Evolutionary conservation across 202 grass and related monocot genomes (phyloP), one percentile per base, ranked within the genome.

Genomic region (Bolboschoenoplectus hybrid): DNA sequence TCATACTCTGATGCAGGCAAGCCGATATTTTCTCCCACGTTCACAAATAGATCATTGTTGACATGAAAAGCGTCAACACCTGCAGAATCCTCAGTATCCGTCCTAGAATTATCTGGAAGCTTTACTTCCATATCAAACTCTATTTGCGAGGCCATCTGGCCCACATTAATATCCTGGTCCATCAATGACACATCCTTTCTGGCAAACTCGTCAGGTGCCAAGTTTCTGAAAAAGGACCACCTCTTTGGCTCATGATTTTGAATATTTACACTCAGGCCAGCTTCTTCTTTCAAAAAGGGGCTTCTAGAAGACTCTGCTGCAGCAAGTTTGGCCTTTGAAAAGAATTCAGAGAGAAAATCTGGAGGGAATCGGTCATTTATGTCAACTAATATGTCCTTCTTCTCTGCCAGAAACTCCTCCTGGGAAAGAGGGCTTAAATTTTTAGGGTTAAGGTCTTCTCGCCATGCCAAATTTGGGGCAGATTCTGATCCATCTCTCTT

Each of bases 191-290:
- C 88, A 74, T 86, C 88, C 58, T 93, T 93, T 16, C 84, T 91
- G 74, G 80, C 86, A 89, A 98, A 98, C 70, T 98, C 91, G 12
- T 91, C 82, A 62, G 91, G 89, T 46, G 96, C 96, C 73, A 98
- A 90, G 71, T 96, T 92, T 94, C 96, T 98, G 90, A 98, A 98
- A 69, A 94, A 98, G 70, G 93, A 95, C 96, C 96, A 98, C 7
- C 86, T 82, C 53, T 96, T 83, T 68, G 91, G 93, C 63, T 96
- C 93, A 92, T 94, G 93, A 63, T 98, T 94, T 81, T 87, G 86
- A 84, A 96, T 92, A 81, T 96, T 96, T 89, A 98, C 85, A 86
- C 96, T 98, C 81, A 91, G 90, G 46, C 93, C 91, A 88, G 89
- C 76, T 80, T 96, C 96, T 89, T 88, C 91, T 52, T 90, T 90